These are phyloP conservation scores for Solanum pennellii DNA, from an alignment of 257 asterid species.

Conservation along the genomic window DNA sequence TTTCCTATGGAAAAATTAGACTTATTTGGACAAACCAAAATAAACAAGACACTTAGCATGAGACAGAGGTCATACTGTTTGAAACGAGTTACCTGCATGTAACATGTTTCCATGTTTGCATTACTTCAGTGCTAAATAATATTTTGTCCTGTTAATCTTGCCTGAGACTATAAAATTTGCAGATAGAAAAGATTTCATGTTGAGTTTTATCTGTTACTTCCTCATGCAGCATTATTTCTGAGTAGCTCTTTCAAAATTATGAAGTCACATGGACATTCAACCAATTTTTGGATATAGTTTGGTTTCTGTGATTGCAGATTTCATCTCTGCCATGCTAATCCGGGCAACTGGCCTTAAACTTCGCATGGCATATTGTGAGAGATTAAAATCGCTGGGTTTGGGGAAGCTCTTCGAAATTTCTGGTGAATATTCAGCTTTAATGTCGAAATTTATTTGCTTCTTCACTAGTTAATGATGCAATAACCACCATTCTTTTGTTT, in stretches of 20 bases:
- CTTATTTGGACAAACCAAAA: background rate
- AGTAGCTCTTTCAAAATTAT: background rate
- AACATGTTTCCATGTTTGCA: background rate
- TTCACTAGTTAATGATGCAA: background rate
- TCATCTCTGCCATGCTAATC: slow-evolving; percentile 64
- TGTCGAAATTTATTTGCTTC: background rate
- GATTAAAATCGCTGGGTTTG: slow-evolving; percentile 51
- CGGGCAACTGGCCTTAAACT: slow-evolving; percentile 70
- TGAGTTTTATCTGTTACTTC: background rate
- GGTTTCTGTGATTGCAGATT: slow-evolving; percentile 87
- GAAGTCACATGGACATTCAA: slow-evolving; percentile 19
- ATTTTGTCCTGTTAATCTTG: background rate
- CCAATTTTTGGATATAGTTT: slow-evolving; percentile 76
- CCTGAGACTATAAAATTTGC: background rate
- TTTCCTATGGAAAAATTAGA: background rate
- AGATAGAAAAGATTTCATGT: background rate
- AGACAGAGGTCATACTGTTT: background rate
- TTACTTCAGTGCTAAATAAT: background rate
- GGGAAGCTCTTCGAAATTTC: slow-evolving; percentile 26
- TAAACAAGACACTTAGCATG: background rate
- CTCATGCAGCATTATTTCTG: background rate
- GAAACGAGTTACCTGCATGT: background rate
- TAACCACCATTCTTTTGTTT: slow-evolving; percentile 1
- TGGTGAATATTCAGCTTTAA: slow-evolving; percentile 14
- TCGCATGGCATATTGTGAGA: slow-evolving; percentile 35